Conservation (phyloP, 1,139 yeast species). For the Casaregolazyma suthepensis region DNA sequence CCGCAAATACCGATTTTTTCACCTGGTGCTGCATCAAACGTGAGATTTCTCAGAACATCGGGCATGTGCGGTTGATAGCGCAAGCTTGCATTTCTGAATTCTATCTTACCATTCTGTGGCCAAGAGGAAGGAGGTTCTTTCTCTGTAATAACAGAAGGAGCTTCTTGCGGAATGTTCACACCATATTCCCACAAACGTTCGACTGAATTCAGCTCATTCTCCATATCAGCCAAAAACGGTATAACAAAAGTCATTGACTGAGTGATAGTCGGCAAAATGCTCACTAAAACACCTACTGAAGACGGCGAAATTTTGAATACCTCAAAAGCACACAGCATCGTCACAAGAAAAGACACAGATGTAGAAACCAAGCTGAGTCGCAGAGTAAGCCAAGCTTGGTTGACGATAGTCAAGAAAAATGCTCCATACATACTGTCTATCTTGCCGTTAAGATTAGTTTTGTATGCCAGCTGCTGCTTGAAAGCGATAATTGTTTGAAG, state of each 20-base stretch:
- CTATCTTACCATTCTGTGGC: constrained; percentile 56
- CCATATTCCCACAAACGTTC: constrained; percentile 71
- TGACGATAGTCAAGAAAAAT: constrained; percentile 52
- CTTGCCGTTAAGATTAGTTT: constrained; percentile 40
- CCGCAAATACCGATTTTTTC: constrained; percentile 70
- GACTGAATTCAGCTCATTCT: constrained; percentile 73
- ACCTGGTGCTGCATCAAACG: constrained; percentile 40
- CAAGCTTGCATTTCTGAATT: constrained; percentile 52
- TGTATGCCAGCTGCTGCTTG: constrained; percentile 41
- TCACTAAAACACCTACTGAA: constrained; percentile 57
- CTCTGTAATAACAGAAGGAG: constrained; percentile 29
- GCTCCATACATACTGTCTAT: constrained; percentile 64
- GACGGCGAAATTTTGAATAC: constrained; percentile 55
- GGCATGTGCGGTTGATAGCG: constrained; percentile 73
- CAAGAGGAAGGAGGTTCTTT: constrained; percentile 46
- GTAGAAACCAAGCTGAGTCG: constrained; percentile 49
- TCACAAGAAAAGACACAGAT: constrained; percentile 37
- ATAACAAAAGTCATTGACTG: constrained; percentile 26
- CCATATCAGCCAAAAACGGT: constrained; percentile 55
- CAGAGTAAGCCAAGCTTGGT: constrained; percentile 69
- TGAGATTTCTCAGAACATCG: constrained; percentile 52
- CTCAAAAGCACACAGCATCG: constrained; percentile 52
- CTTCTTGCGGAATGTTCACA: constrained; percentile 54
- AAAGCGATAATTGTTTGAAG: constrained; percentile 61
- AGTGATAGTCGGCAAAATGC: constrained; percentile 26